Evolutionary conservation across 2,329 filamentous ascomycete species (phyloP).

Genomic region (Colletotrichum tropicale): DNA sequence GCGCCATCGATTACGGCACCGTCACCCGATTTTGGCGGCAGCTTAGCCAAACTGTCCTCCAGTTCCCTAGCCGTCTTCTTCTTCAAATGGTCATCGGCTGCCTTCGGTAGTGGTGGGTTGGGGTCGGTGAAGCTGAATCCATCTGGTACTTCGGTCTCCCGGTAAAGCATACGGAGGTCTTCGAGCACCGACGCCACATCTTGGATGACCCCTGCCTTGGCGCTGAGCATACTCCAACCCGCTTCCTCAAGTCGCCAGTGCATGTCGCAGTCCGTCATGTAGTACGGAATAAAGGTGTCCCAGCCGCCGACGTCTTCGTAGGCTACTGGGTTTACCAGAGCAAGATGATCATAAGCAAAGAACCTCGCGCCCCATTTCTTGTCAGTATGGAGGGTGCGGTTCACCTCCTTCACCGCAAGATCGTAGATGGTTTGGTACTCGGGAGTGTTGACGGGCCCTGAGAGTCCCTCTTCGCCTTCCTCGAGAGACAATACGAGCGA

Average conservation of each 20-base stretch:
- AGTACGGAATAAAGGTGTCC: conserved; percentile 63
- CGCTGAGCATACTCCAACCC: conserved; percentile 44
- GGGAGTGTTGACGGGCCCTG: conserved; percentile 31
- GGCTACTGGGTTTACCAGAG: conserved; percentile 58
- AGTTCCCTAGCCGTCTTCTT: not conserved
- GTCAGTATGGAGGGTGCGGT: conserved; percentile 32
- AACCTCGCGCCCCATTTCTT: conserved; percentile 55
- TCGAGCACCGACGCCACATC: conserved; percentile 50
- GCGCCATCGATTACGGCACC: not conserved
- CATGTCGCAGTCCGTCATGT: conserved; percentile 63
- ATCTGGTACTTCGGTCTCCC: conserved; percentile 37
- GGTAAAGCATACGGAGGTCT: conserved; percentile 50
- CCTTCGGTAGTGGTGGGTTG: conserved; percentile 30
- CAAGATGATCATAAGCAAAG: conserved; percentile 63
- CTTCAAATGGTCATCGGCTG: not conserved
- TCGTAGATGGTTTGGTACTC: conserved; percentile 48
- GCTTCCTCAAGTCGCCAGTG: conserved; percentile 51
- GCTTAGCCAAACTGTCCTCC: not conserved
- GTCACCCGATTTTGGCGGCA: not conserved
- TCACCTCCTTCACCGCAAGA: conserved; percentile 39
- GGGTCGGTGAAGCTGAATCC: conserved; percentile 37
- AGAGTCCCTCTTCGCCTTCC: conserved; percentile 28
- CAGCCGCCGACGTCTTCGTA: conserved; percentile 57
- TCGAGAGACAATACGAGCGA: conserved; percentile 48
- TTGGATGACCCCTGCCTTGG: conserved; percentile 44